phyloP scores from a whole-genome alignment of 78 protist genomes.

The Bodo saltans region DNA sequence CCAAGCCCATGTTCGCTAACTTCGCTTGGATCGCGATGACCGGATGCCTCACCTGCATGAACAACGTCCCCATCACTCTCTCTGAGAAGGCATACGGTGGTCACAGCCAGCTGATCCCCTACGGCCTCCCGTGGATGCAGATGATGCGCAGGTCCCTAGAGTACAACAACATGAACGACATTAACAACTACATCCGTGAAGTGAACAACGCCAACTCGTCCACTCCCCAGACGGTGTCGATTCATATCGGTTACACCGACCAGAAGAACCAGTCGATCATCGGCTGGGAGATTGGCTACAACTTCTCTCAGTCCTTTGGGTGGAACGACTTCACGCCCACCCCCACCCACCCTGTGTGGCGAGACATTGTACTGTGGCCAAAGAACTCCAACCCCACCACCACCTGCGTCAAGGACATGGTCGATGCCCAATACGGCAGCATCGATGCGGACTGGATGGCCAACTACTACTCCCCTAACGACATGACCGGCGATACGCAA shows the following conservation, averaged over 20 bases:
- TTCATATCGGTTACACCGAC: conserved; percentile 37
- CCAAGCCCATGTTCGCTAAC: conserved; percentile 8
- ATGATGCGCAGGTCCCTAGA: conserved; percentile 23
- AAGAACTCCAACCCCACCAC: conserved; percentile 26
- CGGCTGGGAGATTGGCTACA: not conserved
- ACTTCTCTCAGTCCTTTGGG: not conserved
- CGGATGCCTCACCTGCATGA: conserved; percentile 32
- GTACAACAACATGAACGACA: not conserved
- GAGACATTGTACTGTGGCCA: conserved; percentile 23
- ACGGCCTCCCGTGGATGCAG: conserved; percentile 28
- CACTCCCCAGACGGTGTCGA: conserved; percentile 28
- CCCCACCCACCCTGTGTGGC: conserved; percentile 18
- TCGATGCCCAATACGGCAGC: conserved; percentile 28
- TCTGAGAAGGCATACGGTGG: conserved; percentile 26
- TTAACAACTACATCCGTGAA: not conserved
- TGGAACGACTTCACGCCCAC: not conserved
- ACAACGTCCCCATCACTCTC: not conserved
- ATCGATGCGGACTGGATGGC: conserved; percentile 7
- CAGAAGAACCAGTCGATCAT: not conserved
- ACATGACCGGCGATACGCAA: conserved; percentile 26
- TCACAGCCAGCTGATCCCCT: not conserved
- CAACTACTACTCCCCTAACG: conserved; percentile 8
- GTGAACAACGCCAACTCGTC: conserved; percentile 10
- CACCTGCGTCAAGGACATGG: not conserved
- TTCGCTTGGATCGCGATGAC: conserved; percentile 20